Evolutionary conservation across 2,329 filamentous ascomycete species (phyloP).

Genomic region (Fusarium torreyae): DNA sequence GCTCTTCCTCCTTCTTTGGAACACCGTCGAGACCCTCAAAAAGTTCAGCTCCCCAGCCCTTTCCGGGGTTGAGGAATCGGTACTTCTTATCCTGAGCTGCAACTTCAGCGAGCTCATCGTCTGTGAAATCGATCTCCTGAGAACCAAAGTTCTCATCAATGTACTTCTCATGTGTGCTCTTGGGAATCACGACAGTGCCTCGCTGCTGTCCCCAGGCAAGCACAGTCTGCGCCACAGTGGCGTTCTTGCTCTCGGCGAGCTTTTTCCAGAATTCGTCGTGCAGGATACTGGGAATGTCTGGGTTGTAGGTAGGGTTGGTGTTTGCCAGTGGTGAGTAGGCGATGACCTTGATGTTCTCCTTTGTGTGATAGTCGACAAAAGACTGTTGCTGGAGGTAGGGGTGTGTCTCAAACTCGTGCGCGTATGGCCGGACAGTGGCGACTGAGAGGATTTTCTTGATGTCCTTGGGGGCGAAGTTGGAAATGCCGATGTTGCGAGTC

Average conservation of each 20-base stretch:
- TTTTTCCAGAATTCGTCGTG: constrained; percentile 40
- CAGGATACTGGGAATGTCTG: constrained; percentile 37
- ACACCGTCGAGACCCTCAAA: constrained; percentile 60
- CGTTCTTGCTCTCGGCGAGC: constrained; percentile 40
- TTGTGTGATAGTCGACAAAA: constrained; percentile 48
- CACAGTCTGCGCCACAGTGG: constrained; percentile 42
- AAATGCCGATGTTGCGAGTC: constrained; percentile 63
- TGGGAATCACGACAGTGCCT: constrained; percentile 41
- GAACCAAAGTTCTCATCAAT: constrained; percentile 43
- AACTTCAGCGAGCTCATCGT: constrained; percentile 55
- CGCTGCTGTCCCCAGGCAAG: constrained; percentile 45
- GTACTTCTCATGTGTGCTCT: constrained; percentile 39
- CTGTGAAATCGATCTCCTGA: constrained; percentile 28
- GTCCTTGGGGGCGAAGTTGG: constrained; percentile 69
- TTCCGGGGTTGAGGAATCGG: constrained; percentile 57
- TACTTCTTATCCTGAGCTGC: constrained; percentile 49
- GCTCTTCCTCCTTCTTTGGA: constrained; percentile 30
- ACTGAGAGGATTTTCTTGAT: constrained; percentile 61
- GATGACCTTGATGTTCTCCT: constrained; percentile 50
- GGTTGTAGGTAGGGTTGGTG: constrained; percentile 44
- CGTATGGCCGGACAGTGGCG: constrained; percentile 50
- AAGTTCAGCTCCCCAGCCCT: constrained; percentile 57
- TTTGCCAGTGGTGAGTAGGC: constrained; percentile 45
- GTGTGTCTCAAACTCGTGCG: constrained; percentile 66
- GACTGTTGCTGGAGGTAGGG: constrained; percentile 66